A percentile compares a stretch with the other conserved stretches of the same genome.
Conservation (phyloP, 75 land plant species). For the Pseudotsuga menziesii region DNA sequence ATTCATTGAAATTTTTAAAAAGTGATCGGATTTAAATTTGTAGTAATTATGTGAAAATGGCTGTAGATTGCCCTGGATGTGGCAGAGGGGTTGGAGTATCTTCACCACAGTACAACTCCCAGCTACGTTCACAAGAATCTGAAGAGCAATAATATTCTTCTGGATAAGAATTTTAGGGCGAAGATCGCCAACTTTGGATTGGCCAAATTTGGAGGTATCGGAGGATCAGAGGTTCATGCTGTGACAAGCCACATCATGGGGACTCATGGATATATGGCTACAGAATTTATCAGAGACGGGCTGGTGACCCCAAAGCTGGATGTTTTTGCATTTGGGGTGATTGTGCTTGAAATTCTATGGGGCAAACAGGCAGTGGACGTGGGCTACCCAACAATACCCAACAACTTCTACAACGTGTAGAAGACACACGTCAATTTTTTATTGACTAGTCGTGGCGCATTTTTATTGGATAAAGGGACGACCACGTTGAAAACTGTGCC, state of each 20-base stretch:
- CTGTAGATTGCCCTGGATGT: conserved; percentile 80
- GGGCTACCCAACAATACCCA: too few species aligned
- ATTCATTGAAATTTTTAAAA: too few species aligned
- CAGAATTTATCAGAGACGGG: conserved; percentile 78
- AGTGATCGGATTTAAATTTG: too few species aligned
- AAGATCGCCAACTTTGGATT: conserved; percentile 94
- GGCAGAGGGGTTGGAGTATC: conserved; percentile 86
- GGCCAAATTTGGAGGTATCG: conserved; percentile 58
- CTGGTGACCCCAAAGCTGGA: conserved; percentile 79
- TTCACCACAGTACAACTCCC: conserved; percentile 84
- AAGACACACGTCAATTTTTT: too few species aligned
- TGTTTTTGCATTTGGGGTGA: conserved; percentile 88
- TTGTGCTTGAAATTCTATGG: conserved; percentile 78
- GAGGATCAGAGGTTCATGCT: conserved; percentile 26
- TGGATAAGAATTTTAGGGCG: conserved; percentile 67
- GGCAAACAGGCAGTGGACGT: conserved; percentile 54
- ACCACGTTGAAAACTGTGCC: too few species aligned
- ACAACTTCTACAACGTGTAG: too few species aligned
- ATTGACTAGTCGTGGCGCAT: too few species aligned
- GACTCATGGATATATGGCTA: conserved; percentile 83
- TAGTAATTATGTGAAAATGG: too few species aligned
- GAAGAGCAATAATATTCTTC: conserved; percentile 86
- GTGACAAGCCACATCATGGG: conserved; percentile 84
- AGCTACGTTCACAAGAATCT: conserved; percentile 88
- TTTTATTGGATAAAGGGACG: too few species aligned